Evolutionary conservation across 2,329 filamentous ascomycete genomes (phyloP).

Genomic region (Aspergillus sp.): DNA sequence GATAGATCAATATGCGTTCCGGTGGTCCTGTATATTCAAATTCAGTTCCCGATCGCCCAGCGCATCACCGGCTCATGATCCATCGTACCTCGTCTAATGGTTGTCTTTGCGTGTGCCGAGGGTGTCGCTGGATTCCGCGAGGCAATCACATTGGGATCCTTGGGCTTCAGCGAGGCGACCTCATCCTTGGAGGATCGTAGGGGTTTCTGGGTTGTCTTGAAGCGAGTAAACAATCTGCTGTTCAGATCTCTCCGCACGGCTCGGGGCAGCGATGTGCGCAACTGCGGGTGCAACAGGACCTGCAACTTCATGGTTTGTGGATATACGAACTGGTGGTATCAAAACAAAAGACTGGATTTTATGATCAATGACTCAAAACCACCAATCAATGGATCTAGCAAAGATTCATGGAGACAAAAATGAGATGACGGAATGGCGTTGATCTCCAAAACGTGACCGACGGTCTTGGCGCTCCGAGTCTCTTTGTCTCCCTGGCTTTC

Average conservation of each 20-base stretch:
- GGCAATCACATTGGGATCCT: slow-evolving; percentile 10
- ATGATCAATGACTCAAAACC: too few species aligned
- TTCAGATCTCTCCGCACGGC: slow-evolving; percentile 21
- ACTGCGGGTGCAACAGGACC: slow-evolving; percentile 25
- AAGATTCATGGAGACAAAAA: not conserved
- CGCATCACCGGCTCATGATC: too few species aligned
- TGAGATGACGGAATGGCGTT: slow-evolving; percentile 3
- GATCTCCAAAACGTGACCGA: slow-evolving; percentile 6
- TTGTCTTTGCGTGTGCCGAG: slow-evolving; percentile 18
- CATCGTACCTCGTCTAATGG: slow-evolving; percentile 23
- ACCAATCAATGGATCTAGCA: too few species aligned
- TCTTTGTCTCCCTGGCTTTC: too few species aligned
- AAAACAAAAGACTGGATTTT: too few species aligned
- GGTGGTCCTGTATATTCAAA: slow-evolving; percentile 24
- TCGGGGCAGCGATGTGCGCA: slow-evolving; percentile 21
- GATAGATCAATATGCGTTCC: slow-evolving; percentile 63
- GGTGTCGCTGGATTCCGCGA: slow-evolving; percentile 12
- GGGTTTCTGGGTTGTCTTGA: slow-evolving; percentile 24
- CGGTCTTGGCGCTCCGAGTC: slow-evolving; percentile 1
- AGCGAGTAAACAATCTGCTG: slow-evolving; percentile 20
- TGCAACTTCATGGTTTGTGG: slow-evolving; percentile 15
- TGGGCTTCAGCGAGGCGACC: slow-evolving; percentile 12
- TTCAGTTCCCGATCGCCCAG: slow-evolving; percentile 5
- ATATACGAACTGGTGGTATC: not conserved
- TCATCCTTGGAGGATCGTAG: slow-evolving; percentile 19